These are phyloP conservation scores for Tulasnella sp. DNA, from an alignment of 768 basidiomycete genomes.

Conservation along the genomic window DNA sequence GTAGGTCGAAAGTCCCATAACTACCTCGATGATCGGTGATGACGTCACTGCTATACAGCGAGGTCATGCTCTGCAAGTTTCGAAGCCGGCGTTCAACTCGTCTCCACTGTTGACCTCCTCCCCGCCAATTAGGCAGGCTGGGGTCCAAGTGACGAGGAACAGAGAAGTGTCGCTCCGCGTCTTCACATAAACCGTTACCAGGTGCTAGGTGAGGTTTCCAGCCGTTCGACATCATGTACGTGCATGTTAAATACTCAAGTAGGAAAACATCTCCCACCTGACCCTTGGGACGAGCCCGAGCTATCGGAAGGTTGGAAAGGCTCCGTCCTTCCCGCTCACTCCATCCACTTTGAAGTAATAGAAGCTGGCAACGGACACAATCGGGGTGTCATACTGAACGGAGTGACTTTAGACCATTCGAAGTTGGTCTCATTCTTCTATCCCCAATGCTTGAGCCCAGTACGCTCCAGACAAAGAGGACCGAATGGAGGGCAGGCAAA, in stretches of 20 bases:
- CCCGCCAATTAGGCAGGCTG: not conserved
- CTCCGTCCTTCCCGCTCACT: not conserved
- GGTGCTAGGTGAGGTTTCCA: not conserved
- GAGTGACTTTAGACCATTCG: not conserved
- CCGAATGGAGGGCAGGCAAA: not conserved
- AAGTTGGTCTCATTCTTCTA: not conserved
- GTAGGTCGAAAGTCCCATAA: not conserved
- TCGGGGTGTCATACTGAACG: not conserved
- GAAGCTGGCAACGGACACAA: slow-evolving; percentile 9
- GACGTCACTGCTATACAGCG: not conserved
- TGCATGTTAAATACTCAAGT: not conserved
- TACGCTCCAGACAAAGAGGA: not conserved
- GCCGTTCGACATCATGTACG: not conserved
- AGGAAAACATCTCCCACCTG: not conserved
- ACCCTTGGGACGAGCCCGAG: not conserved
- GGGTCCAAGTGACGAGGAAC: not conserved
- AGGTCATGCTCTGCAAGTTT: slow-evolving; percentile 12
- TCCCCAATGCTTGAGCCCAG: not conserved
- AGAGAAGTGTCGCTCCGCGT: not conserved
- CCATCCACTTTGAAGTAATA: not conserved
- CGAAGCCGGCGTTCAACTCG: not conserved
- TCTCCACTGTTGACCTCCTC: not conserved
- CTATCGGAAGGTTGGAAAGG: slow-evolving; percentile 4
- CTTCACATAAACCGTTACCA: no score
- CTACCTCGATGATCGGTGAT: not conserved